Conservation (phyloP, 2,329 filamentous ascomycete species). For the Apiospora rasikravindrae region DNA sequence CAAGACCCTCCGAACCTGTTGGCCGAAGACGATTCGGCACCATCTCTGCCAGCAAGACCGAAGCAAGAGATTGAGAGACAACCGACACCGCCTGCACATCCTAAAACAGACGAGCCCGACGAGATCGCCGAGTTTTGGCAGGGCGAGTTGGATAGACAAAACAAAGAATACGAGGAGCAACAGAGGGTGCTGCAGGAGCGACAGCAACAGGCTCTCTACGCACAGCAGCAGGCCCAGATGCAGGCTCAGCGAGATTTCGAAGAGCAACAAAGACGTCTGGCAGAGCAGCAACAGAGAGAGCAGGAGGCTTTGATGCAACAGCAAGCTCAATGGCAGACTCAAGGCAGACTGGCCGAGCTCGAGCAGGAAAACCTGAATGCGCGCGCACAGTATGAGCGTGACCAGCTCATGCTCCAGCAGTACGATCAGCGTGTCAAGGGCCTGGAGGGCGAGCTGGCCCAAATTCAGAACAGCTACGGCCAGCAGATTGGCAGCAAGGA, state of each 20-base stretch:
- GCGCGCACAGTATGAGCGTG: slow-evolving; percentile 92
- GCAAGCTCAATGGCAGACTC: slow-evolving; percentile 91
- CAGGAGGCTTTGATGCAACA: slow-evolving; percentile 89
- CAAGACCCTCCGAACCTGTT: slow-evolving; percentile 92
- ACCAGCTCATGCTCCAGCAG: slow-evolving; percentile 95
- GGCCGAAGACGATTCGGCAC: slow-evolving; percentile 81
- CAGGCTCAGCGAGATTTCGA: slow-evolving; percentile 96
- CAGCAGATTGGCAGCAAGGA: slow-evolving; percentile 90
- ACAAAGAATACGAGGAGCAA: slow-evolving; percentile 93
- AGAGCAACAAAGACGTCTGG: slow-evolving; percentile 85
- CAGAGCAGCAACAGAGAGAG: slow-evolving; percentile 87
- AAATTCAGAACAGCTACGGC: slow-evolving; percentile 81
- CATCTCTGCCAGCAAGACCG: slow-evolving; percentile 80
- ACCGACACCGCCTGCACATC: slow-evolving; percentile 71
- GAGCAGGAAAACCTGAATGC: slow-evolving; percentile 95
- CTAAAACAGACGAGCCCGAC: slow-evolving; percentile 80
- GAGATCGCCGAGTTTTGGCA: slow-evolving; percentile 99
- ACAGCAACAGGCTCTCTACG: slow-evolving; percentile 79
- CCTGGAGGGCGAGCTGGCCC: slow-evolving; percentile 82
- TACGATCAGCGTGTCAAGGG: slow-evolving; percentile 95
- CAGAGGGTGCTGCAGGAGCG: slow-evolving; percentile 87
- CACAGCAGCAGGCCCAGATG: slow-evolving; percentile 81
- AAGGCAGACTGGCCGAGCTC: slow-evolving; percentile 92
- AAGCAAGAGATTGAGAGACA: slow-evolving; percentile 74
- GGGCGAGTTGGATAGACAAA: slow-evolving; percentile 86